Base-by-base conservation (phyloP, 2,329 filamentous ascomycete genomes). In the Rhexocercosporidium sp. region DNA sequence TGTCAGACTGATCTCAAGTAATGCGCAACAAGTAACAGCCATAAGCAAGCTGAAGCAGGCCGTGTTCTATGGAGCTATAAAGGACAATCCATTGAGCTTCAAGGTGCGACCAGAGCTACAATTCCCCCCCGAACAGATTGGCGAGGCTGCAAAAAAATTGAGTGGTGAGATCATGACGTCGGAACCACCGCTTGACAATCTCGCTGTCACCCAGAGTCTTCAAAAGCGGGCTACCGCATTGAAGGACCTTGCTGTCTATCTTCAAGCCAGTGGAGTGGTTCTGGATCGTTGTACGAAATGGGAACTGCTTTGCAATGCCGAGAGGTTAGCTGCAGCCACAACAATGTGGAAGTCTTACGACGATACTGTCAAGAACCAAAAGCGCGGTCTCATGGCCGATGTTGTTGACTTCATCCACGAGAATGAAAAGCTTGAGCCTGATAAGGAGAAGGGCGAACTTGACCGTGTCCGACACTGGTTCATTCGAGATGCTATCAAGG, bases 41-140 rank as follows among this genome's bases (percentile, higher is more conserved):
- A 96, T 93, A 79, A 92, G 89, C 79, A 97, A 96, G 79, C 85
- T 99, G 47, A 93, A 97, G 76, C 94, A 99, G 80, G 94, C 94
- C 2, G 92, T 98, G 0, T 98, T 97, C 80, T 98, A 93, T 77
- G 94, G 94, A 1, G 88, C 88, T 57, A 89, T 92, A 76, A 86
- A 90, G 69, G 89, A 92, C 75, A 98, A 94, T 74, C 92, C 95
- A n/a, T 81, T 99, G n/a, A 89, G 94, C 69, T 93, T 99, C 74
- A 87, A 90, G 51, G 86, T 89, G 51, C 87, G 88, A 70, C 83
- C 87, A 46, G 88, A 89, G 64, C 82, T 90, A 56, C 83, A 85
- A 3, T 97, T 96, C 71, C 83, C 88, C 0, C 80, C 85, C 20
- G 82, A 87, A 27, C 92, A 97, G 73, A 85, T 96, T 29, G 90